A percentile compares a stretch with the other conserved stretches of the same genome.
Evolutionary conservation across 2,329 filamentous ascomycete genomes (phyloP).

Genomic region (Aspergillus japonicus): DNA sequence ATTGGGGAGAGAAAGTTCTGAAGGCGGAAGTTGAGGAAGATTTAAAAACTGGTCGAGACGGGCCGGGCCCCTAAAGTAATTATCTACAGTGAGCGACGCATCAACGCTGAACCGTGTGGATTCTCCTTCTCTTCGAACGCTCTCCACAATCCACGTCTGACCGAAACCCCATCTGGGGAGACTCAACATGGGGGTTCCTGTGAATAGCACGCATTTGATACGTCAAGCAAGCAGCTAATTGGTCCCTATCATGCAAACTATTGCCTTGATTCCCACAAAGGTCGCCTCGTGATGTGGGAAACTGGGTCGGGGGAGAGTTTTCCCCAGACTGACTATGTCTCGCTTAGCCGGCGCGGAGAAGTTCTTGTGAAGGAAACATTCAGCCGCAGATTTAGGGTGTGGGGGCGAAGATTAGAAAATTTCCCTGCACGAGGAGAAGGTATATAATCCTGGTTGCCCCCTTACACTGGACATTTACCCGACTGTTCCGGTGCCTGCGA

Average conservation of each 20-base stretch:
- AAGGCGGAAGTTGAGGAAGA: constrained; percentile 3
- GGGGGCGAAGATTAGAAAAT: background rate
- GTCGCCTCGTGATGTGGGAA: constrained; percentile 15
- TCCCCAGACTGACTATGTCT: constrained; percentile 22
- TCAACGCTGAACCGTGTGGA: constrained; percentile 9
- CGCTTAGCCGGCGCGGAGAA: constrained; percentile 17
- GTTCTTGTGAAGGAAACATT: constrained; percentile 21
- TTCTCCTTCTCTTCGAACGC: constrained; percentile 22
- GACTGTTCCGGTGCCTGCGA: background rate
- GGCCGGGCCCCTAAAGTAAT: constrained; percentile 7
- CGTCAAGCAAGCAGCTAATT: constrained; percentile 9
- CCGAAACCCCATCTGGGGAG: constrained; percentile 26
- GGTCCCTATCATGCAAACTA: background rate
- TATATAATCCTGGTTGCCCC: background rate
- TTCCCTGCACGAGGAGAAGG: background rate
- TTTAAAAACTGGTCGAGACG: constrained; percentile 3
- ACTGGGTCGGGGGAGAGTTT: constrained; percentile 32
- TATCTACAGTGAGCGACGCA: background rate
- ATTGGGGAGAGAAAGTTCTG: constrained; percentile 7
- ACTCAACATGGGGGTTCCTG: constrained; percentile 26
- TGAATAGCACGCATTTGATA: constrained; percentile 19
- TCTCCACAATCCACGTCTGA: constrained; percentile 29
- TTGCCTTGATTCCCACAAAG: constrained; percentile 18
- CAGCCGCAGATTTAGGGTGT: constrained; percentile 21
- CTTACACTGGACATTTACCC: constrained; percentile 1